Percentiles rank a stretch among this genome's conserved stretches.
These are phyloP conservation scores for Colletotrichum nymphaeae DNA, from an alignment of 2,329 filamentous ascomycete species.

Conservation along the genomic window DNA sequence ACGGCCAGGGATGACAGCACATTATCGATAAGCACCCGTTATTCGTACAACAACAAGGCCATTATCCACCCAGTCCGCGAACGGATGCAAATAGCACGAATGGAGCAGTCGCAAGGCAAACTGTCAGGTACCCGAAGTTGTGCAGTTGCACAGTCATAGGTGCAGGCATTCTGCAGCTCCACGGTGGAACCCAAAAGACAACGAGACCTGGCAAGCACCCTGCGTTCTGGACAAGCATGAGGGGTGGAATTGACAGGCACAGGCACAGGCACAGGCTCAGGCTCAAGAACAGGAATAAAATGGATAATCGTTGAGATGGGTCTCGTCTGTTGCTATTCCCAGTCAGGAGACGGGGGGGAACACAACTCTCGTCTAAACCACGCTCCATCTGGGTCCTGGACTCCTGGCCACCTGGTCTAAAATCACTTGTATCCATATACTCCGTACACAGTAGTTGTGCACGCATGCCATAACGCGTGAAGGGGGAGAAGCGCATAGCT, in stretches of 20 bases:
- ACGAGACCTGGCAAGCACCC: conserved; percentile 20
- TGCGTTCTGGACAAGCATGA: conserved; percentile 20
- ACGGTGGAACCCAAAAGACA: conserved; percentile 21
- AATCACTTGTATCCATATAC: background rate
- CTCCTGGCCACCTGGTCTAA: background rate
- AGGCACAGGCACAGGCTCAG: background rate
- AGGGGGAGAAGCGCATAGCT: background rate
- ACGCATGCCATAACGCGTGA: background rate
- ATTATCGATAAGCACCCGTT: conserved; percentile 7
- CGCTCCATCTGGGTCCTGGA: background rate
- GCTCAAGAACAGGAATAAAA: conserved; percentile 2
- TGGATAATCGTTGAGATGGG: background rate
- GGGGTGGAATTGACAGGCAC: conserved; percentile 9
- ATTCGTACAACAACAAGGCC: background rate
- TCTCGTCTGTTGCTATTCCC: background rate
- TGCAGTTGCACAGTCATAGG: conserved; percentile 13
- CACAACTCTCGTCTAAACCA: background rate
- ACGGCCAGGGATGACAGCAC: background rate
- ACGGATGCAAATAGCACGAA: background rate
- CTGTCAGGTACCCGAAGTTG: conserved; percentile 32
- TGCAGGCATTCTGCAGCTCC: conserved; percentile 2
- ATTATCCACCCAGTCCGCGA: background rate
- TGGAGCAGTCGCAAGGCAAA: background rate
- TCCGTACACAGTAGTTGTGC: background rate
- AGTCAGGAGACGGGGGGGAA: background rate